These are phyloP conservation scores for Arthrobotrys musiformis DNA, from an alignment of 2,329 filamentous ascomycete genomes.

Conservation along the genomic window DNA sequence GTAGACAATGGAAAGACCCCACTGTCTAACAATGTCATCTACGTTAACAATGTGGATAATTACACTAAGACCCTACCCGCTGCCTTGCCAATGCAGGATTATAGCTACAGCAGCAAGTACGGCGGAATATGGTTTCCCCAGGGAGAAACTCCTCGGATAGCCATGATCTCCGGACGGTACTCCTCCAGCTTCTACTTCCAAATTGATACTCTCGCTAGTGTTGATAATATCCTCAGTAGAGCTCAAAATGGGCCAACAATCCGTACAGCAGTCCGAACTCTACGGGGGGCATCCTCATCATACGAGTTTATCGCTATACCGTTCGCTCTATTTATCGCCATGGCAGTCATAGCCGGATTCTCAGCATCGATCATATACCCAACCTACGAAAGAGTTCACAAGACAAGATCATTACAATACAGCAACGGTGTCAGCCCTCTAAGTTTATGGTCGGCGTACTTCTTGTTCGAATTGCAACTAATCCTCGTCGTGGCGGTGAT, in stretches of 20 bases:
- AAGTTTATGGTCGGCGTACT: slow-evolving; percentile 86
- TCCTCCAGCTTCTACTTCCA: not conserved
- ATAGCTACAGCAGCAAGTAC: slow-evolving; percentile 6
- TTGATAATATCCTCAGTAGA: slow-evolving; percentile 32
- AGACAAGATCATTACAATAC: slow-evolving; percentile 86
- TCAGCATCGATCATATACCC: slow-evolving; percentile 79
- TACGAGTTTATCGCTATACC: slow-evolving; percentile 71
- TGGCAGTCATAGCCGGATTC: slow-evolving; percentile 83
- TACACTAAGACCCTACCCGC: slow-evolving; percentile 31
- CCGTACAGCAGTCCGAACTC: slow-evolving; percentile 64
- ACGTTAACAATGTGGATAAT: slow-evolving; percentile 37
- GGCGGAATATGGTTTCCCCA: slow-evolving; percentile 20
- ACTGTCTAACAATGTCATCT: slow-evolving; percentile 7
- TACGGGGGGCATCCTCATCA: slow-evolving; percentile 77
- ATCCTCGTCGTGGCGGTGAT: slow-evolving; percentile 65
- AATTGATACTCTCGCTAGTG: not conserved
- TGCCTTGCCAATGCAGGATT: not conserved
- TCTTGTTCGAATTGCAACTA: slow-evolving; percentile 79
- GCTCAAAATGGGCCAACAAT: slow-evolving; percentile 21
- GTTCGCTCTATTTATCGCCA: slow-evolving; percentile 70
- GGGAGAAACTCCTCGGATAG: slow-evolving; percentile 20
- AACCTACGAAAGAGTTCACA: slow-evolving; percentile 79
- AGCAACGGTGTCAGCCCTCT: slow-evolving; percentile 87
- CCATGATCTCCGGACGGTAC: not conserved
- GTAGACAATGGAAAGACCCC: not conserved